Conservation (phyloP, 1,139 yeast species). For the Suhomyces yuchorum region DNA sequence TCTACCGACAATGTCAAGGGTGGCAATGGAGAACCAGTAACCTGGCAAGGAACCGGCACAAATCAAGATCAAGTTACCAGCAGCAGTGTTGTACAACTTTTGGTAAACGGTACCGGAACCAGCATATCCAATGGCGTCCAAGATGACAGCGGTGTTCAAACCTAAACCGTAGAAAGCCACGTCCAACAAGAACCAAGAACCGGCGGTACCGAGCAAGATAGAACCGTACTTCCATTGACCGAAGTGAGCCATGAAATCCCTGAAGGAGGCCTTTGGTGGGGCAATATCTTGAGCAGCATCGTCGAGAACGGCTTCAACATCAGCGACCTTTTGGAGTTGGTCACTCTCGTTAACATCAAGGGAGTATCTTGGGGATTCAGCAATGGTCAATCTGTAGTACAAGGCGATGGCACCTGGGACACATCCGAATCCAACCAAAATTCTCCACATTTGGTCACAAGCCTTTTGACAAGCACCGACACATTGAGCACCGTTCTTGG, state of each 20-base stretch:
- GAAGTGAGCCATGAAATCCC: slow-evolving; percentile 71
- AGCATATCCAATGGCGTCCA: slow-evolving; percentile 77
- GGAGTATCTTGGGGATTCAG: slow-evolving; percentile 89
- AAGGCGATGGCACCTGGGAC: slow-evolving; percentile 83
- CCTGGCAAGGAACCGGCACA: slow-evolving; percentile 95
- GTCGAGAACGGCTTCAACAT: slow-evolving; percentile 53
- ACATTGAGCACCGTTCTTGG: slow-evolving; percentile 57
- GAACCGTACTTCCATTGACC: slow-evolving; percentile 87
- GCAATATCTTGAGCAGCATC: slow-evolving; percentile 46
- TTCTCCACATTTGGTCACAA: slow-evolving; percentile 93
- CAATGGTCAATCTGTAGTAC: slow-evolving; percentile 88
- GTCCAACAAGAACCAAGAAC: slow-evolving; percentile 95
- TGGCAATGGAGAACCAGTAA: slow-evolving; percentile 79
- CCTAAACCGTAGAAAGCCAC: slow-evolving; percentile 92
- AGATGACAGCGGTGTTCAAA: slow-evolving; percentile 75
- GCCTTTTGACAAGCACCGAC: slow-evolving; percentile 67
- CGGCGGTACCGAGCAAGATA: slow-evolving; percentile 89
- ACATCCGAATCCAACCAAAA: slow-evolving; percentile 83
- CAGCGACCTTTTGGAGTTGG: slow-evolving; percentile 60
- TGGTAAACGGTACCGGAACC: slow-evolving; percentile 61
- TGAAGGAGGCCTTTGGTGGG: slow-evolving; percentile 60
- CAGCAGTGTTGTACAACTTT: slow-evolving; percentile 71
- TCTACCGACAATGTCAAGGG: slow-evolving; percentile 79
- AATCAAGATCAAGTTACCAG: slow-evolving; percentile 84
- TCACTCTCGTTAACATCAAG: slow-evolving; percentile 69